Evolutionary conservation across 768 basidiomycete genomes (phyloP).

Genomic region (Boletus barrowsii): DNA sequence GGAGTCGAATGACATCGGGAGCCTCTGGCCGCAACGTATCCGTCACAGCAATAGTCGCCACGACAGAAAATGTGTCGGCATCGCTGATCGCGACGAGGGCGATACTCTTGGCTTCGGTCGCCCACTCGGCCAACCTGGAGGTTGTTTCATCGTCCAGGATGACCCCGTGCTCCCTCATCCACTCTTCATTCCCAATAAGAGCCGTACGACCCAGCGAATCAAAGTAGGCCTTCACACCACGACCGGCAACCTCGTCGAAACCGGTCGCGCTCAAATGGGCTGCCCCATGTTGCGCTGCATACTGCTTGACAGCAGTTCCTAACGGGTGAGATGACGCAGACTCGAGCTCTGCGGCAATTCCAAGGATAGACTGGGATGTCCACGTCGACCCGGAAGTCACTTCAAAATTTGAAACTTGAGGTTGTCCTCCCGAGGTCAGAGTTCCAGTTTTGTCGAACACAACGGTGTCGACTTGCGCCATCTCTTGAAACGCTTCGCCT

Average conservation of each 20-base stretch:
- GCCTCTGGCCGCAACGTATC: slow-evolving; percentile 66
- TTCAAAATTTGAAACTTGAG: slow-evolving; percentile 55
- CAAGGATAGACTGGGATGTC: slow-evolving; percentile 41
- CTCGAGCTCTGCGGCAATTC: slow-evolving; percentile 55
- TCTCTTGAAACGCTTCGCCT: slow-evolving; percentile 86
- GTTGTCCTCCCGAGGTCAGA: slow-evolving; percentile 64
- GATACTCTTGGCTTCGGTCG: slow-evolving; percentile 66
- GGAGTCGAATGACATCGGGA: slow-evolving; percentile 44
- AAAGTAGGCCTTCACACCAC: slow-evolving; percentile 58
- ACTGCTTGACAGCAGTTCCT: slow-evolving; percentile 54
- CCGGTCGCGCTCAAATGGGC: slow-evolving; percentile 29
- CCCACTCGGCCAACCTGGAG: slow-evolving; percentile 48
- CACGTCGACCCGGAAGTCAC: slow-evolving; percentile 22
- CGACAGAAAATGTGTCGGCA: slow-evolving; percentile 33
- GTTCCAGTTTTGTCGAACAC: slow-evolving; percentile 91
- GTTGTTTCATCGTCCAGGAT: slow-evolving; percentile 30
- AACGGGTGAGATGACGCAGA: slow-evolving; percentile 63
- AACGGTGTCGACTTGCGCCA: slow-evolving; percentile 66
- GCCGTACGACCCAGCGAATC: slow-evolving; percentile 38
- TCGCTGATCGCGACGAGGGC: slow-evolving; percentile 53
- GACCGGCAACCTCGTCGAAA: slow-evolving; percentile 63
- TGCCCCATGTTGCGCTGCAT: slow-evolving; percentile 38
- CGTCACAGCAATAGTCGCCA: slow-evolving; percentile 57
- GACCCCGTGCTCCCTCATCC: slow-evolving; percentile 51
- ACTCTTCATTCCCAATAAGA: slow-evolving; percentile 68